A percentile compares a stretch with the other conserved stretches of the same genome.
phyloP scores from a whole-genome alignment of 75 land plant genomes.

The Pinus taeda region DNA sequence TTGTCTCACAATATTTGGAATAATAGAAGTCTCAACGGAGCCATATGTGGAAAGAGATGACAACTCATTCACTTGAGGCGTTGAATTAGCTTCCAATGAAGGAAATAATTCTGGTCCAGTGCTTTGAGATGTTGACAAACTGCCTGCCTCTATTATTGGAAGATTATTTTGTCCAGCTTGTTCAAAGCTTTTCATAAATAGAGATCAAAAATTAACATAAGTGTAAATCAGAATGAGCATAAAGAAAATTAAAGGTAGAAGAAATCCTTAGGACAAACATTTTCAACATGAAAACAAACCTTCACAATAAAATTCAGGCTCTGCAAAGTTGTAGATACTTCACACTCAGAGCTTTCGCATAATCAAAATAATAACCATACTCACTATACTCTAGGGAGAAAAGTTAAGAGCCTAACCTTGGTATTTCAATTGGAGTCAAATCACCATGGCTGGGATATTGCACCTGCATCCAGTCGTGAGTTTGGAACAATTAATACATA shows the following conservation, averaged over 20 bases:
- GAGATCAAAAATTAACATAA: background rate
- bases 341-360: background rate
- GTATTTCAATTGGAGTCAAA: conserved; percentile 67
- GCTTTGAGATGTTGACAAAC: conserved; percentile 21
- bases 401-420: conserved; percentile 54
- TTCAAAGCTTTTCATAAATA: conserved; percentile 22
- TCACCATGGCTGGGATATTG: conserved; percentile 84
- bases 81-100: conserved; percentile 20
- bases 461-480: conserved; percentile 42
- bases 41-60: conserved; percentile 29
- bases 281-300: background rate
- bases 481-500: conserved; percentile 6
- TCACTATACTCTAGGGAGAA: background rate
- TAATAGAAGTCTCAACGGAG: conserved; percentile 28
- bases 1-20: conserved; percentile 47
- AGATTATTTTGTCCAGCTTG: conserved; percentile 21
- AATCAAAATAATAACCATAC: conserved; percentile 4
- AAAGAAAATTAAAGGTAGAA: background rate
- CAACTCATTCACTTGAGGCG: conserved; percentile 30
- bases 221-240: background rate
- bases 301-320: conserved; percentile 5
- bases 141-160: conserved; percentile 7
- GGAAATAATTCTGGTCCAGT: conserved; percentile 25
- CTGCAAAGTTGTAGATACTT: background rate
- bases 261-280: background rate